phyloP scores from a whole-genome alignment of 306 rosid species.

The Pyrus communis region DNA sequence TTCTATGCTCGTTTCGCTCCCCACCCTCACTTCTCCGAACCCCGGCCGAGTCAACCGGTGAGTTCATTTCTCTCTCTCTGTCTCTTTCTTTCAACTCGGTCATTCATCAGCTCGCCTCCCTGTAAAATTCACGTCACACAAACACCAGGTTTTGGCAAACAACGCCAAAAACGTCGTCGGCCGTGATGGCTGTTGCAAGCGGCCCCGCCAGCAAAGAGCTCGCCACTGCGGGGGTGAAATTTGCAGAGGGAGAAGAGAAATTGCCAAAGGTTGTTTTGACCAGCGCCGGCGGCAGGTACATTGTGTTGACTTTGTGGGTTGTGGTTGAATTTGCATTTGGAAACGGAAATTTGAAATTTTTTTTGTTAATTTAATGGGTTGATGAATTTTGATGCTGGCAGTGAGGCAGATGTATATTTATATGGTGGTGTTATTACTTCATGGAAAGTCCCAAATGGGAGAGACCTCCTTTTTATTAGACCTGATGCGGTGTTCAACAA shows the following conservation, averaged over 20 bases:
- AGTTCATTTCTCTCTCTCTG: constrained; percentile 1
- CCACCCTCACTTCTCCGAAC: constrained; percentile 30
- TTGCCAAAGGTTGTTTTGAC: constrained; percentile 75
- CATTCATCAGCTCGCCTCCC: not conserved
- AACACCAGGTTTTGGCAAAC: not conserved
- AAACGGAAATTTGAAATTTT: not conserved
- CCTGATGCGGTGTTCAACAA: constrained; percentile 85
- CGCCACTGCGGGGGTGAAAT: constrained; percentile 39
- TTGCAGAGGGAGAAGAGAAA: constrained; percentile 80
- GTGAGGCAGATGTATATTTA: constrained; percentile 80
- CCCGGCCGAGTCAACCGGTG: constrained; percentile 44
- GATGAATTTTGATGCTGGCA: constrained; percentile 18
- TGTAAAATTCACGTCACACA: not conserved
- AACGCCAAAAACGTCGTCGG: constrained; percentile 23
- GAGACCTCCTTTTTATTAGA: constrained; percentile 83
- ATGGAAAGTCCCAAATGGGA: constrained; percentile 71
- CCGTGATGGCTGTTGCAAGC: constrained; percentile 58
- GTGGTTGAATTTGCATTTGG: not conserved
- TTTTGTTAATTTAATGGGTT: not conserved
- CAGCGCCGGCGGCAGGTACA: constrained; percentile 70
- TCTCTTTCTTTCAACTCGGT: not conserved
- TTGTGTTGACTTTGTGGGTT: not conserved
- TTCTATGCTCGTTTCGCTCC: constrained; percentile 43
- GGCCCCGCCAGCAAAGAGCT: constrained; percentile 23
- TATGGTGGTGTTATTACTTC: constrained; percentile 86